Percentiles rank a stretch among this genome's conserved stretches.
These are phyloP conservation scores for Dicorynia guianensis DNA, from an alignment of 306 rosid species.

Conservation along the genomic window DNA sequence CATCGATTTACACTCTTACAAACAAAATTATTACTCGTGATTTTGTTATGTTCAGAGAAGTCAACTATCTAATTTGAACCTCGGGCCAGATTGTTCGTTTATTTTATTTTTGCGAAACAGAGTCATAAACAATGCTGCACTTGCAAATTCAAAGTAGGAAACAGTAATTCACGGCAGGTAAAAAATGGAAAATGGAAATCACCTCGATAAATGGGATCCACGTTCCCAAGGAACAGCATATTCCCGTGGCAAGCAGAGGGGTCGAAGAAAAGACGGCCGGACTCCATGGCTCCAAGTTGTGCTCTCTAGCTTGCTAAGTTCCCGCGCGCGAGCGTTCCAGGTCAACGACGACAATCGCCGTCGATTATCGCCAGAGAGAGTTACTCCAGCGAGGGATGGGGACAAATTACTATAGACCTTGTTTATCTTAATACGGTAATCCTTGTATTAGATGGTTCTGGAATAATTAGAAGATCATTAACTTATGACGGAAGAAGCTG, in stretches of 20 bases:
- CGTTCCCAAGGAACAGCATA: constrained; percentile 79
- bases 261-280: constrained; percentile 77
- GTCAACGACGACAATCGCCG: not conserved
- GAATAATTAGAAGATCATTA: constrained; percentile 77
- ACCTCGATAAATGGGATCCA: constrained; percentile 78
- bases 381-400: constrained; percentile 4
- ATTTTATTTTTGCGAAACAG: too few species aligned
- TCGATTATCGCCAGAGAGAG: not conserved
- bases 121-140: not conserved
- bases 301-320: not conserved
- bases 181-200: not conserved
- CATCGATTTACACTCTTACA: constrained; percentile 29
- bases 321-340: not conserved
- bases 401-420: not conserved
- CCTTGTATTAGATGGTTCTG: constrained; percentile 4
- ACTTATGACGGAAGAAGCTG: constrained; percentile 99
- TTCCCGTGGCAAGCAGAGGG: constrained; percentile 62
- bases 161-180: too few species aligned
- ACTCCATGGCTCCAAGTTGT: constrained; percentile 57
- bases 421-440: not conserved
- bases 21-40: not conserved
- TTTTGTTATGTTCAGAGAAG: not conserved
- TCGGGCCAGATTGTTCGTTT: too few species aligned
- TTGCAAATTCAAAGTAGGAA: too few species aligned
- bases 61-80: too few species aligned